These are phyloP conservation scores for Paragyromitra xinjiangensis DNA, from an alignment of 495 filamentous ascomycete species.

Conservation along the genomic window DNA sequence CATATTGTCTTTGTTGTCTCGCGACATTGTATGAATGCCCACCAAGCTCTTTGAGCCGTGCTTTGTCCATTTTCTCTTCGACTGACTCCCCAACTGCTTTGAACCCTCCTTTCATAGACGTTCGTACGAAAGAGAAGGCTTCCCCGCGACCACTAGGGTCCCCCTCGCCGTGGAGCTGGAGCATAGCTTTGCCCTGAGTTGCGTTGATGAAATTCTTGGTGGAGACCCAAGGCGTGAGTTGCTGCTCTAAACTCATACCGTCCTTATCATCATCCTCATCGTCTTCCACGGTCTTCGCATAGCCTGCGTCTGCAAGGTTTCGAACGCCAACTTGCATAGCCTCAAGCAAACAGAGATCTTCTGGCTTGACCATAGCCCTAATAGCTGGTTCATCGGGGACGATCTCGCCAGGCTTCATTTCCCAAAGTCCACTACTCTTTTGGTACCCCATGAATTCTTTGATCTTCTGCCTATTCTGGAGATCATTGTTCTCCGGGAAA, in stretches of 20 bases:
- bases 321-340: slow-evolving; percentile 94
- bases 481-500: slow-evolving; percentile 87
- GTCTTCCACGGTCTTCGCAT: slow-evolving; percentile 74
- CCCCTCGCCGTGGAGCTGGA: slow-evolving; percentile 89
- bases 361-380: slow-evolving; percentile 86
- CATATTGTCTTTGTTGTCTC: slow-evolving; percentile 86
- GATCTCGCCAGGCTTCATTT: slow-evolving; percentile 72
- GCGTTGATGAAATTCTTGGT: slow-evolving; percentile 95
- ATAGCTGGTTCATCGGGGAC: slow-evolving; percentile 80
- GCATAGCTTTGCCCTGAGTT: slow-evolving; percentile 94
- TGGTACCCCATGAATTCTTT: slow-evolving; percentile 93
- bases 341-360: slow-evolving; percentile 92
- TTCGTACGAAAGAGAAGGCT: slow-evolving; percentile 94
- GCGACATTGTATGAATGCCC: slow-evolving; percentile 98
- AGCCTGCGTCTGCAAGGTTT: slow-evolving; percentile 83
- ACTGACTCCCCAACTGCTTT: slow-evolving; percentile 88
- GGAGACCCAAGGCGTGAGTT: slow-evolving; percentile 92
- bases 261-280: slow-evolving; percentile 68
- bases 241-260: slow-evolving; percentile 77
- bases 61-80: slow-evolving; percentile 82
- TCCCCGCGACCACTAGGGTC: slow-evolving; percentile 95
- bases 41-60: slow-evolving; percentile 84
- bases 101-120: slow-evolving; percentile 98
- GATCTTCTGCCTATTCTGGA: slow-evolving; percentile 94
- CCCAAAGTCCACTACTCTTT: slow-evolving; percentile 77